Evolutionary conservation across 75 land plant genomes (phyloP).

Genomic region (Cunninghamia lanceolata): DNA sequence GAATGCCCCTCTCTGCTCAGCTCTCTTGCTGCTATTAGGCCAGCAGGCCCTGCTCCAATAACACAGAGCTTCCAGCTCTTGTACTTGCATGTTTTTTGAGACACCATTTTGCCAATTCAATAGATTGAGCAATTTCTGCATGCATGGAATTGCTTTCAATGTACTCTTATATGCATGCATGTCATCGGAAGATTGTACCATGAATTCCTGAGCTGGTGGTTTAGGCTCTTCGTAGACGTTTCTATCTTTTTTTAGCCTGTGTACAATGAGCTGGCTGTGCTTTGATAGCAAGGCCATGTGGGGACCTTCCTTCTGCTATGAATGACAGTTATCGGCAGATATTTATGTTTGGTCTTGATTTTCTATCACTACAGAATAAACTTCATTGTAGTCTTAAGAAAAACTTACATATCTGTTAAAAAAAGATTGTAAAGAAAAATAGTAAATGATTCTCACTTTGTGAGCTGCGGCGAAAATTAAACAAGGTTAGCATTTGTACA

Average conservation of each 20-base stretch:
- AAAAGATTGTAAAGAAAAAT: not conserved
- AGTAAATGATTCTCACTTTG: not conserved
- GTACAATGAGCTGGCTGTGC: not conserved
- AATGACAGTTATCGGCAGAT: not conserved
- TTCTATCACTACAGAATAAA: not conserved
- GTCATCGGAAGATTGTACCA: no score
- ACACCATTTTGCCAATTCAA: constrained; percentile 18
- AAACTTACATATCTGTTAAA: not conserved
- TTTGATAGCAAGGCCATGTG: not conserved
- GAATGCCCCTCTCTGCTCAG: constrained; percentile 42
- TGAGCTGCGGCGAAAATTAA: not conserved
- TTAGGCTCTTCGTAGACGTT: not conserved
- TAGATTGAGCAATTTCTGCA: not conserved
- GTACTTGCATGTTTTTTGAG: constrained; percentile 3
- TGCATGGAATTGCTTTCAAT: not conserved
- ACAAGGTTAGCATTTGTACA: not conserved
- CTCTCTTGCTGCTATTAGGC: constrained; percentile 64
- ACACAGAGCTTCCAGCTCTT: constrained; percentile 40
- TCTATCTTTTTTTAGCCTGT: not conserved
- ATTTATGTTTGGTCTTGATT: not conserved
- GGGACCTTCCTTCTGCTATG: not conserved
- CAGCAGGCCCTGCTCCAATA: constrained; percentile 69
- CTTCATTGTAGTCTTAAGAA: not conserved
- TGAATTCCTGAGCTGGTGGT: not conserved
- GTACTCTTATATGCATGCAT: no score